Base-by-base conservation (phyloP, 768 basidiomycete genomes). In the Cantharellus anzutake region DNA sequence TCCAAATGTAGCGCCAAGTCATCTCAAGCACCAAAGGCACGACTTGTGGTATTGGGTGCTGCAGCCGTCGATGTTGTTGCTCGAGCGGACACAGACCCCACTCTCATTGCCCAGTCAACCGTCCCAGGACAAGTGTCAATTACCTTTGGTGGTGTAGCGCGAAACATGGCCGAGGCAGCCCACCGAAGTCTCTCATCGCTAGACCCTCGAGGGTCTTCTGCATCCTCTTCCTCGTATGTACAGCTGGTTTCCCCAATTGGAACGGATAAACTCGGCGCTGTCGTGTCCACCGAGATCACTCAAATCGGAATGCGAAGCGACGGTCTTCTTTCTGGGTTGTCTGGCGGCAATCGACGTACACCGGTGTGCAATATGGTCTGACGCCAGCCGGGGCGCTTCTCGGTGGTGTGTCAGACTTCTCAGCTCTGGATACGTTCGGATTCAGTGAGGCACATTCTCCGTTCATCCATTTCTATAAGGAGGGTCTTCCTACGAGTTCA, bases 321-420 rank as follows among this genome's bases (percentile, higher is more conserved):
- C 67, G 94, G 93, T 1, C 60, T 86, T 14, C 67, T 86, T 34
- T 7, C 11, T 37, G 38, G 14, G 2, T 29, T 29, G 20, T 29
- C 20, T 29, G 20, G 20, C 20, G 58, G n/a, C 50, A n/a, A 14
- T 11, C 67, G 71, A 20, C 73, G 75, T 55, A 88, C 87, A 11
- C 83, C 94, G 1, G 83, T 88, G 4, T 97, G 94, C 72, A 92
- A 84, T 64, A 78, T 96, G 75, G 73, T 91, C 71, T 98, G 51
- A 86, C 91, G 66, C 69, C 71, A 38, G 67, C 73, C 3, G 91
- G 92, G 0, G 76, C 77, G 56, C 74, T 98, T 20, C 73, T 84
- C 2, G 79, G 80, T n/a, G 96, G 96, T 2, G 79, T 98, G 5
- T 89, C 96, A 14, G 93, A 96, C 67, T 98, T 97, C 89, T 78